Percentiles rank a stretch among this genome's conserved stretches.
These are phyloP conservation scores for Paraconiothyrium sp. DNA, from an alignment of 2,329 filamentous ascomycete species.

Conservation along the genomic window DNA sequence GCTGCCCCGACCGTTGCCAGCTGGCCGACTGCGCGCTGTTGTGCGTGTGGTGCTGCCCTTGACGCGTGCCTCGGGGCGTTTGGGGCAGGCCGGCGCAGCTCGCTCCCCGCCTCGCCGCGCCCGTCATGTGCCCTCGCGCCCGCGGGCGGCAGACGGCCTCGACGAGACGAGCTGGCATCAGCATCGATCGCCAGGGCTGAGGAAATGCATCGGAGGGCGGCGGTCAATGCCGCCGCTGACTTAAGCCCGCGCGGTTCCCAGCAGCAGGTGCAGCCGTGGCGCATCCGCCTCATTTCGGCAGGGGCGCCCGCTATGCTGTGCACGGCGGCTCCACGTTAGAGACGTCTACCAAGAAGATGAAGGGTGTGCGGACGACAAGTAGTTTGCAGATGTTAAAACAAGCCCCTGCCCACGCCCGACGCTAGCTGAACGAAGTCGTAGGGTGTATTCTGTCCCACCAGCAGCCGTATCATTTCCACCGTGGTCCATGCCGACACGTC, in stretches of 20 bases:
- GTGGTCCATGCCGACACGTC: conserved; percentile 87
- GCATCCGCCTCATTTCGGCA: conserved; percentile 14
- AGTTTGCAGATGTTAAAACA: conserved; percentile 53
- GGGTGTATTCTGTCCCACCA: conserved; percentile 87
- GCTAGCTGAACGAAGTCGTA: conserved; percentile 87
- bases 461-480: conserved; percentile 78
- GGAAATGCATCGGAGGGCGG: background rate
- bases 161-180: background rate
- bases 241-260: conserved; percentile 4
- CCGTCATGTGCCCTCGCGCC: no score
- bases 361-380: conserved; percentile 1
- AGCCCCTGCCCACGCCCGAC: conserved; percentile 60
- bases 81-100: background rate
- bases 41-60: background rate
- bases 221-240: conserved; percentile 7
- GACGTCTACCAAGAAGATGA: conserved; percentile 1
- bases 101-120: no score
- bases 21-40: background rate
- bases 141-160: no score
- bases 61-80: background rate
- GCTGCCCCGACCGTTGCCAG: conserved; percentile 3
- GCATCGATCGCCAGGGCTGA: conserved; percentile 1
- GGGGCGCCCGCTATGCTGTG: conserved; percentile 11
- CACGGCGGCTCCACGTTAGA: conserved; percentile 2
- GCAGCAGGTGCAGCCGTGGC: conserved; percentile 1